Evolutionary conservation across 306 rosid species (phyloP), one percentile per base, ranked within the genome.

Genomic region (Cotoneaster glaucophyllus): DNA sequence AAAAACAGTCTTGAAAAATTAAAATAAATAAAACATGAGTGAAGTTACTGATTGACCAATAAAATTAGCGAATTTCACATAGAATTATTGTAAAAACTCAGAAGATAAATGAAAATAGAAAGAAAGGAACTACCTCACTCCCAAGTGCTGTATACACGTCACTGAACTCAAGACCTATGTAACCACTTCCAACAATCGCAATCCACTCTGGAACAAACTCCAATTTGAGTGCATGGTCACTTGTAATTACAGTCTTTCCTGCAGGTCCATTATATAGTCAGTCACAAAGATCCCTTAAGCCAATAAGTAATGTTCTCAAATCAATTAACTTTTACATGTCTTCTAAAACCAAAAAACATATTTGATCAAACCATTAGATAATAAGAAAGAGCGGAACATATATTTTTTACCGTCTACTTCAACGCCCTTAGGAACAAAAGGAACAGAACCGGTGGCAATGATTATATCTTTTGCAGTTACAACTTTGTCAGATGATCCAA

Each of bases 111-210:
- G n/a, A 12, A 73, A 62, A 61, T 59, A 21, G 76, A 76, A 78
- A 45, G 50, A 75, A 28, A 82, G 41, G 78, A 68, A 48, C 70
- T 77, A 95, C 99, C 99, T 92, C 99, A 82, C 99, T 95, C 80
- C 99, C 99, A 71, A 95, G 97, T 56, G 99, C 99, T 1, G 99
- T 95, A 81, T 95, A 95, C 52, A 95, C 99, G 71, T 95, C 99
- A 80, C 99, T 95, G 88, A 95, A 95, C 81, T 95, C 99, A 56
- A 95, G 99, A 77, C 99, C 99, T 70, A 95, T 95, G 83, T 95
- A 95, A 69, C 99, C 99, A 87, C 99, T 95, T 76, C 99, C 99
- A 7, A 95, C 93, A 32, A 95, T 95, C 34, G 96, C 99, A 74
- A 95, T 92, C 99, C 99, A 95, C 58, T 95, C 97, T 21, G 99